phyloP scores from a whole-genome alignment of 768 basidiomycete genomes.

The Pulveroboletus sp. region DNA sequence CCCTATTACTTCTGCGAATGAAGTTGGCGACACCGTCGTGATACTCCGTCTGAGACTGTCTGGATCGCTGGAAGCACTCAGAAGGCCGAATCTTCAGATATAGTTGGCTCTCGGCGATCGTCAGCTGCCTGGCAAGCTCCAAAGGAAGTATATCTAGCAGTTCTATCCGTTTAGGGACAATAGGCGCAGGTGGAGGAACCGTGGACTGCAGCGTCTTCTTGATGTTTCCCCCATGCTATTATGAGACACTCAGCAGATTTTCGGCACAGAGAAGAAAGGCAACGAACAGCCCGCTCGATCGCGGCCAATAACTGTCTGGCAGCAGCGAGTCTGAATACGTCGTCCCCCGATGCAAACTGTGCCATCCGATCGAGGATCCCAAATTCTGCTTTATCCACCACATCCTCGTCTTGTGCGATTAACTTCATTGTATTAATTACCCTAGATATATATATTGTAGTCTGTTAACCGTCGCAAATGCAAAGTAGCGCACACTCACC shows the following conservation, averaged over 20 bases:
- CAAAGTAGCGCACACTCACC: constrained; percentile 35
- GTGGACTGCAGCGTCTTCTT: constrained; percentile 32
- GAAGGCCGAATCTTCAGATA: constrained; percentile 56
- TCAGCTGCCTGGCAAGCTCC: constrained; percentile 65
- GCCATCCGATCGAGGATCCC: constrained; percentile 50
- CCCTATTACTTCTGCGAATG: constrained; percentile 55
- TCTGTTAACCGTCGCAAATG: background rate
- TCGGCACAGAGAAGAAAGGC: background rate
- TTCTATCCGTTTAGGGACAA: constrained; percentile 44
- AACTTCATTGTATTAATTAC: constrained; percentile 63
- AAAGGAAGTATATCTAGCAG: constrained; percentile 57
- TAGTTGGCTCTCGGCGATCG: constrained; percentile 55
- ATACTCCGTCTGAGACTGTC: constrained; percentile 39
- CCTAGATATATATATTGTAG: constrained; percentile 26
- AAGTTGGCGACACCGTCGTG: constrained; percentile 52
- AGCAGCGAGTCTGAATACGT: constrained; percentile 37
- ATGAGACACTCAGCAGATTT: background rate
- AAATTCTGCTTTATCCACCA: constrained; percentile 51
- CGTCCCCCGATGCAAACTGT: constrained; percentile 44
- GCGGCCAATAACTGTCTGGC: constrained; percentile 46
- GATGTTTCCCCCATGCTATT: constrained; percentile 30
- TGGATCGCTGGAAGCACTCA: constrained; percentile 58
- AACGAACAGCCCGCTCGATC: constrained; percentile 49
- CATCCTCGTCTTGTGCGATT: constrained; percentile 52
- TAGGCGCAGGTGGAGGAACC: constrained; percentile 47